Conservation (phyloP, 192 early-diverging fungal genomes). For the Spinellus fusiger region DNA sequence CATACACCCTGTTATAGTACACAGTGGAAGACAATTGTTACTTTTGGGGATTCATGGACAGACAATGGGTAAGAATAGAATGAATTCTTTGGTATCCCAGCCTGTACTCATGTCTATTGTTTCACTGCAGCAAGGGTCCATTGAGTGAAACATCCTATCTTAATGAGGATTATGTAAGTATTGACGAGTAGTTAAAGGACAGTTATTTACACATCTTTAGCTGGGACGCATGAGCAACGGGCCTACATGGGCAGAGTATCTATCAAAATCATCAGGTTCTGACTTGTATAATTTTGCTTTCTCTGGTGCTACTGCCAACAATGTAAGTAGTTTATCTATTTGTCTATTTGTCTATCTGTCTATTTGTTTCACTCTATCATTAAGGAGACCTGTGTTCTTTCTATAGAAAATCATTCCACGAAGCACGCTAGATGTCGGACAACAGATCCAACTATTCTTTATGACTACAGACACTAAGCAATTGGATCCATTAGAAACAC, state of each 20-base stretch:
- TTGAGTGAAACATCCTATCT: neutral
- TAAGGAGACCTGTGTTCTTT: no score
- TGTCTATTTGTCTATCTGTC: no score
- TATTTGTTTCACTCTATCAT: no score
- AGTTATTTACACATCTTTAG: neutral
- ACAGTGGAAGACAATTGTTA: neutral
- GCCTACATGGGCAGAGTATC: conserved; percentile 3
- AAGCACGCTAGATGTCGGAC: neutral
- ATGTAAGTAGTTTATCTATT: no score
- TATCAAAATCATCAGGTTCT: neutral
- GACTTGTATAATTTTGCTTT: conserved; percentile 6
- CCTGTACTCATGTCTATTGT: neutral
- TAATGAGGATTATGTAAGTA: neutral
- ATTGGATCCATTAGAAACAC: neutral
- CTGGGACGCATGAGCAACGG: neutral
- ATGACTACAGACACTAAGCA: neutral
- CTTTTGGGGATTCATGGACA: neutral
- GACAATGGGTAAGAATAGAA: neutral
- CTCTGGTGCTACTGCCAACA: conserved; percentile 8
- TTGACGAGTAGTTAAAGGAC: neutral
- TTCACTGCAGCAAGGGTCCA: neutral
- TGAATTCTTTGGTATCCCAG: neutral
- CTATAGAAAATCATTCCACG: neutral
- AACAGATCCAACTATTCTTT: neutral
- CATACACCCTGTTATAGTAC: neutral